Percentiles rank a stretch among this genome's conserved stretches.
Evolutionary conservation across 225 moss, liverwort and hornwort species (phyloP).

Genomic region (Pseudoscleropodium purum): DNA sequence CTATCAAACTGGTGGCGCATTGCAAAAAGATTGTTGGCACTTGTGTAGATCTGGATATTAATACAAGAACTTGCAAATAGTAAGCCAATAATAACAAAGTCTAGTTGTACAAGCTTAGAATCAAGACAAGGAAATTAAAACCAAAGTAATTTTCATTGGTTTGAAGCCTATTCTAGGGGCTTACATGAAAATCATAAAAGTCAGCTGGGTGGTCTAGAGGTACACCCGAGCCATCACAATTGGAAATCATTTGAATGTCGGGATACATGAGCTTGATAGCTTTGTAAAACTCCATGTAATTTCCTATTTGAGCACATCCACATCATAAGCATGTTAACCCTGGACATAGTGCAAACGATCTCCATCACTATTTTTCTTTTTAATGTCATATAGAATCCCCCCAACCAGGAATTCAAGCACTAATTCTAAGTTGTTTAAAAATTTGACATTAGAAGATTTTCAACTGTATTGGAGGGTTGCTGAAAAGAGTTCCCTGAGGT

Average conservation of each 20-base stretch:
- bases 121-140: background rate
- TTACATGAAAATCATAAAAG: constrained; percentile 68
- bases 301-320: constrained; percentile 12
- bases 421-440: background rate
- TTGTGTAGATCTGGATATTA: constrained; percentile 10
- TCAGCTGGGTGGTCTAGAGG: constrained; percentile 80
- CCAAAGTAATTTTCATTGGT: background rate
- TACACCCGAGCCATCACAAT: constrained; percentile 65
- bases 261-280: constrained; percentile 83
- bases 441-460: too few species aligned
- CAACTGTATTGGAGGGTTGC: too few species aligned
- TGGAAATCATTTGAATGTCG: constrained; percentile 67
- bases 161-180: background rate
- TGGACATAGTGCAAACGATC: background rate
- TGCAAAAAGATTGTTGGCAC: constrained; percentile 17
- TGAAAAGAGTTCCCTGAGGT: too few species aligned
- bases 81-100: too few species aligned
- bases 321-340: background rate
- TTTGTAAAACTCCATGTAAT: constrained; percentile 72
- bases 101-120: background rate
- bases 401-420: background rate
- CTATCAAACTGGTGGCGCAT: constrained; percentile 27
- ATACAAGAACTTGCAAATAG: background rate
- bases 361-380: background rate
- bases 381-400: background rate